These are phyloP conservation scores for Bruguiera gymnorhiza DNA, from an alignment of 345 rosid species.

Conservation along the genomic window DNA sequence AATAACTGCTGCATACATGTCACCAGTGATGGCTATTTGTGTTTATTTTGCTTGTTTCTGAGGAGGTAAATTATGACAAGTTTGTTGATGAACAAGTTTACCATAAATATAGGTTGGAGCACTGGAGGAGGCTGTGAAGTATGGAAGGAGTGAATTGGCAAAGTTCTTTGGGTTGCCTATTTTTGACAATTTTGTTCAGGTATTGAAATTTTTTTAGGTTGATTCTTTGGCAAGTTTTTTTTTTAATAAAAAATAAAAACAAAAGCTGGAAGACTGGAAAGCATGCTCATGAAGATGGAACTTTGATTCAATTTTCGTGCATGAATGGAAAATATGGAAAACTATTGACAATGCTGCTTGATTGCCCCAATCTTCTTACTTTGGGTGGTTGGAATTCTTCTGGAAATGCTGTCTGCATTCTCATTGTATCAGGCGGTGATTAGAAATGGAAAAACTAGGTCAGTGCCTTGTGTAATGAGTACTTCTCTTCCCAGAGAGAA, in stretches of 20 bases:
- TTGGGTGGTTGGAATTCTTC: too few species aligned
- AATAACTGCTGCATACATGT: background rate
- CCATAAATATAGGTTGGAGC: constrained; percentile 50
- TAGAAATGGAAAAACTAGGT: too few species aligned
- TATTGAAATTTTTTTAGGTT: constrained; percentile 17
- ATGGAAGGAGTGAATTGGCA: constrained; percentile 70
- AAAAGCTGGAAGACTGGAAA: background rate
- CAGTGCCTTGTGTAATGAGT: too few species aligned
- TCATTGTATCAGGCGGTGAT: too few species aligned
- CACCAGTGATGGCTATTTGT: background rate
- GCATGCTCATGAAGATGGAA: too few species aligned
- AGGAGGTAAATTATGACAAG: background rate
- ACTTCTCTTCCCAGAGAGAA: too few species aligned
- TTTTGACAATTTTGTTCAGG: constrained; percentile 69
- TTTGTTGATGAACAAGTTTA: background rate
- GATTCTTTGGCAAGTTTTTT: background rate
- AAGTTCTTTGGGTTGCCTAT: constrained; percentile 55
- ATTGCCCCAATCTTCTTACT: too few species aligned
- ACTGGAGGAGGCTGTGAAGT: constrained; percentile 71
- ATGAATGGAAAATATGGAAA: too few species aligned
- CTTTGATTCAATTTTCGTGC: too few species aligned
- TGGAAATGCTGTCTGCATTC: too few species aligned
- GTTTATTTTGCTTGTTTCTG: background rate
- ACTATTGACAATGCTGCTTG: too few species aligned
- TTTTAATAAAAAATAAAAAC: background rate